Conservation (phyloP, 768 basidiomycete species). For the Tulasnella sp. region DNA sequence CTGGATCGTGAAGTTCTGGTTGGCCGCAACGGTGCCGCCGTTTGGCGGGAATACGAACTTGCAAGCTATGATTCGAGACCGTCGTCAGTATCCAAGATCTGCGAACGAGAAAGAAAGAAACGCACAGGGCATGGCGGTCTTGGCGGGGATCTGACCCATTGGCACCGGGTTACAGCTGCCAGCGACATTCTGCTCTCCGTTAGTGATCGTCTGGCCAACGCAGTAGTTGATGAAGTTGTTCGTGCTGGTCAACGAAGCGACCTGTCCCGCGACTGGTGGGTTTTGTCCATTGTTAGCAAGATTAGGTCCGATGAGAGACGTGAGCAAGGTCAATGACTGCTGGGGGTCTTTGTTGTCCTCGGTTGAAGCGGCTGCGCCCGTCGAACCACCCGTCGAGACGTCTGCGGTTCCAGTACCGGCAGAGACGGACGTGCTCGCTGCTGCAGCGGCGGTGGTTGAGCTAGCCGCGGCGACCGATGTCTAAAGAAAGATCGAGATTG, state of each 20-base stretch:
- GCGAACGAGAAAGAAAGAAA: background rate
- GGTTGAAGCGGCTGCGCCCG: constrained; percentile 19
- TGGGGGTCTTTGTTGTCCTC: constrained; percentile 26
- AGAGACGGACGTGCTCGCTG: background rate
- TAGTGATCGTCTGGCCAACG: constrained; percentile 40
- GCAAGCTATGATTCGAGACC: background rate
- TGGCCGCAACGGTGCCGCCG: constrained; percentile 35
- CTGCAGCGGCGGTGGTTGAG: background rate
- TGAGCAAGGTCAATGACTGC: constrained; percentile 42
- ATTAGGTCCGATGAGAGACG: constrained; percentile 38
- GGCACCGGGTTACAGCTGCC: constrained; percentile 52
- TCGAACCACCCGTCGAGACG: background rate
- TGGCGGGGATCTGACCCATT: constrained; percentile 44
- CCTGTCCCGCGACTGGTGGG: constrained; percentile 36
- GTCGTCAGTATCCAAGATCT: background rate
- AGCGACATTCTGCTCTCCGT: constrained; percentile 41
- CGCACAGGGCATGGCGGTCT: constrained; percentile 35
- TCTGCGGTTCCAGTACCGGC: background rate
- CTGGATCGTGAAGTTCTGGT: constrained; percentile 40
- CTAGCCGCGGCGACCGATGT: too few relatives aligned
- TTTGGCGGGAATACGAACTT: constrained; percentile 25
- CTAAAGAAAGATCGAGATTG: too few relatives aligned
- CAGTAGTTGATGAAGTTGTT: constrained; percentile 60
- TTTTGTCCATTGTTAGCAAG: constrained; percentile 43
- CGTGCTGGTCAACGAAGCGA: constrained; percentile 40